Conservation (phyloP, 73 alveolate species). For the Paramecium octaurelia region DNA sequence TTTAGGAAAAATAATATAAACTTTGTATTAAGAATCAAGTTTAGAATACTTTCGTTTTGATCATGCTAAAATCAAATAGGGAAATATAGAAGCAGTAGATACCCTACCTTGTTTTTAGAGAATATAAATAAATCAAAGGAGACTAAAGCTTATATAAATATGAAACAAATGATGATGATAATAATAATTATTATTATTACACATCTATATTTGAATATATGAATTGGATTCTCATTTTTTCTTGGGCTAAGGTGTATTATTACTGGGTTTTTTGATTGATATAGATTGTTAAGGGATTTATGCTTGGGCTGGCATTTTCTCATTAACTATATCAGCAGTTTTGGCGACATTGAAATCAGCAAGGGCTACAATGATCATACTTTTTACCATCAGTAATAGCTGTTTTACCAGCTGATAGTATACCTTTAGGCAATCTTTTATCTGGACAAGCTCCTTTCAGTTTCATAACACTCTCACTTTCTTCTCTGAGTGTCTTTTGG, state of each 20-base stretch:
- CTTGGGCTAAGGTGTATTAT: background rate
- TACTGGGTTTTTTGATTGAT: slow-evolving; percentile 8
- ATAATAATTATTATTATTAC: background rate
- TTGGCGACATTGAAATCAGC: slow-evolving; percentile 26
- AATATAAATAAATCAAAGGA: background rate
- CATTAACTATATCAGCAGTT: slow-evolving; percentile 41
- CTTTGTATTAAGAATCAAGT: background rate
- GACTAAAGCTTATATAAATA: background rate
- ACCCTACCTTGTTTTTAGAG: background rate
- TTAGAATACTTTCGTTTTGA: background rate
- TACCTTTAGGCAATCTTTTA: slow-evolving; percentile 79
- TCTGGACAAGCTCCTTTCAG: slow-evolving; percentile 87
- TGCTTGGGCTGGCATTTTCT: slow-evolving; percentile 35
- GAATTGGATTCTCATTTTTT: slow-evolving; percentile 30
- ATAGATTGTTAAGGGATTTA: slow-evolving; percentile 39
- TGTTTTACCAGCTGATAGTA: slow-evolving; percentile 73
- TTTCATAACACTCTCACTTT: slow-evolving; percentile 75
- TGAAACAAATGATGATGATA: background rate
- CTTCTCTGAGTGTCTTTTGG: slow-evolving; percentile 81
- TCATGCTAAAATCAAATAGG: background rate
- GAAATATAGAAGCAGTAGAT: background rate
- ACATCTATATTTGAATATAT: background rate
- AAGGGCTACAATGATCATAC: background rate
- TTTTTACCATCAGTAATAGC: slow-evolving; percentile 64
- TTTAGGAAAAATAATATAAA: background rate